Evolutionary conservation across 2,329 filamentous ascomycete genomes (phyloP).

Genomic region (Fusarium oligoseptatum): DNA sequence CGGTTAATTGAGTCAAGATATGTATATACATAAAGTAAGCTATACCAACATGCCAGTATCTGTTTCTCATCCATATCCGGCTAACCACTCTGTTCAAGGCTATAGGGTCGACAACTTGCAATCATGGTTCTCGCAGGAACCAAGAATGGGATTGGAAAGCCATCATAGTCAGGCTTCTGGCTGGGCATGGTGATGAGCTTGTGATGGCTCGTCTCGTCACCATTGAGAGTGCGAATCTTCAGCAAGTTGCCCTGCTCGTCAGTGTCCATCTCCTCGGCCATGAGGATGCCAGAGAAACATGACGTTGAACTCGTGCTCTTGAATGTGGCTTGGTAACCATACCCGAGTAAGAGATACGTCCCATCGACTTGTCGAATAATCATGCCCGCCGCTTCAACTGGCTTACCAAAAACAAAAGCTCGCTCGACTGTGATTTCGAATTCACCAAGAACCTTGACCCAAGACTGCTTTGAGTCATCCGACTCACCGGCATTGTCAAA

Average conservation of each 20-base stretch:
- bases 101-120: neutral
- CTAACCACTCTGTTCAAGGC: neutral
- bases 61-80: no score
- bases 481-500: neutral
- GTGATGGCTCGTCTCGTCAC: neutral
- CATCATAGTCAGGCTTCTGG: neutral
- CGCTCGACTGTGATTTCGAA: neutral
- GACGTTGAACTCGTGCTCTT: neutral
- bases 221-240: neutral
- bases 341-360: neutral
- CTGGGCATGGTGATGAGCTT: neutral
- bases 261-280: neutral
- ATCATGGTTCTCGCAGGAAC: neutral
- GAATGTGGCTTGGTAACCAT: neutral
- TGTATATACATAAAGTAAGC: no score
- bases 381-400: neutral
- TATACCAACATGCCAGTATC: no score
- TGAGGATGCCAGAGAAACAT: neutral
- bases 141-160: neutral
- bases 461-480: neutral
- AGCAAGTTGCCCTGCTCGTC: neutral
- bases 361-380: neutral
- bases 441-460: neutral
- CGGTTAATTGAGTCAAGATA: no score
- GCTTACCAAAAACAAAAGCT: neutral